Evolutionary conservation across 495 filamentous ascomycete genomes (phyloP).

Genomic region (Penicillium pulvis): DNA sequence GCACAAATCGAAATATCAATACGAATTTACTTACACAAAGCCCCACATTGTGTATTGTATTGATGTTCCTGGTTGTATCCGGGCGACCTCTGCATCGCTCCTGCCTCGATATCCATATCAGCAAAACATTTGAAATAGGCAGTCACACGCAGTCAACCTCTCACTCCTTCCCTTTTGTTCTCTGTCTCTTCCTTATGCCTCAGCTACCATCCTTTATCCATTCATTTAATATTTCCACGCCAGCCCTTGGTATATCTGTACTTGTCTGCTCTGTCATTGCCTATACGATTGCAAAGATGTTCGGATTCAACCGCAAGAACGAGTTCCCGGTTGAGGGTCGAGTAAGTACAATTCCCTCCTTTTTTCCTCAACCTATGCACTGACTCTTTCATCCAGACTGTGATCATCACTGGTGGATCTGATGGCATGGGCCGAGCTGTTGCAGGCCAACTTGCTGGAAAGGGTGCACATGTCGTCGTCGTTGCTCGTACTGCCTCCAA

Average conservation of each 20-base stretch:
- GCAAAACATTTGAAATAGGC: conserved; percentile 6
- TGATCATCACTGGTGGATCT: conserved; percentile 88
- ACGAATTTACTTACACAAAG: conserved; percentile 18
- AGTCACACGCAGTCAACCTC: conserved; percentile 8
- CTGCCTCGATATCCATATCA: conserved; percentile 10
- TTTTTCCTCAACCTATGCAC: conserved; percentile 5
- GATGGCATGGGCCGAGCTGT: conserved; percentile 85
- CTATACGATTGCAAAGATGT: conserved; percentile 58
- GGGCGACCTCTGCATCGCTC: conserved; percentile 7
- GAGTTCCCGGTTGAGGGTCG: conserved; percentile 80
- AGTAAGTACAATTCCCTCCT: conserved; percentile 49
- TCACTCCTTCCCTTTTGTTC: conserved; percentile 14
- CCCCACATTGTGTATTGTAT: conserved; percentile 2
- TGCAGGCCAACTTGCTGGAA: conserved; percentile 70
- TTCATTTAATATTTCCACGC: conserved; percentile 30
- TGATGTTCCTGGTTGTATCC: conserved; percentile 6
- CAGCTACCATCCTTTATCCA: conserved; percentile 26
- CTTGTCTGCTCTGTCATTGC: conserved; percentile 49
- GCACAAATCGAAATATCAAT: conserved; percentile 17
- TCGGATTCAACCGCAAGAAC: conserved; percentile 65
- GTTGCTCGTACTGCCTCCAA: conserved; percentile 76
- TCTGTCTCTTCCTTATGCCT: conserved; percentile 32
- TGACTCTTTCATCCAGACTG: conserved; percentile 57
- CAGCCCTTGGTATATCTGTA: conserved; percentile 42
- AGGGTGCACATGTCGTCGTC: conserved; percentile 85